Conservation (phyloP, 352 stramenopile genomes). For the Globisporangium recalcitrans region DNA sequence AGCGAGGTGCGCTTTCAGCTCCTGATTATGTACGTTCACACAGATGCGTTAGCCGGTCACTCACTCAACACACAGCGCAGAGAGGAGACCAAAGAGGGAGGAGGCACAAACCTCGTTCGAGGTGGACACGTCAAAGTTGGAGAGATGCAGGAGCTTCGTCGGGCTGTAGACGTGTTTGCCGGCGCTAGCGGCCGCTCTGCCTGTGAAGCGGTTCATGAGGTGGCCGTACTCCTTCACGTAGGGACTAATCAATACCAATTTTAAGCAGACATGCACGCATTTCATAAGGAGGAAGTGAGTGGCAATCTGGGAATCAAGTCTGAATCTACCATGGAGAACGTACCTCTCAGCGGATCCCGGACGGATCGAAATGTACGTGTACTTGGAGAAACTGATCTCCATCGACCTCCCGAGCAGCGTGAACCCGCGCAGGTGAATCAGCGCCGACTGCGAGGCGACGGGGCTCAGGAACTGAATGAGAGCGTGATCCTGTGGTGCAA, state of each 20-base stretch:
- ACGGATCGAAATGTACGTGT: conserved; percentile 42
- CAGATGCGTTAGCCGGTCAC: too few relatives aligned
- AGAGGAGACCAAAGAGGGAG: not conserved
- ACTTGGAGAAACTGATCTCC: conserved; percentile 61
- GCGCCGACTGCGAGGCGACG: conserved; percentile 35
- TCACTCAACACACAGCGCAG: not conserved
- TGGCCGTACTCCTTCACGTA: conserved; percentile 46
- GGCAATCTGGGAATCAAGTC: too few relatives aligned
- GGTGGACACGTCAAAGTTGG: conserved; percentile 43
- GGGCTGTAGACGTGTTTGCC: conserved; percentile 66
- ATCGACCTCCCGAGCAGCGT: conserved; percentile 43
- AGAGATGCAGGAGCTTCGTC: conserved; percentile 58
- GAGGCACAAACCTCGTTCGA: conserved; percentile 23
- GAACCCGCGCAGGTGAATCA: conserved; percentile 53
- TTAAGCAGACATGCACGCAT: not conserved
- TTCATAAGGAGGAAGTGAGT: too few relatives aligned
- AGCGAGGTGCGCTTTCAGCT: conserved; percentile 30
- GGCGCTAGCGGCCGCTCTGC: conserved; percentile 41
- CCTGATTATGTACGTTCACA: conserved; percentile 23
- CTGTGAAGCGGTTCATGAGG: conserved; percentile 52
- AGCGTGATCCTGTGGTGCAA: conserved; percentile 34
- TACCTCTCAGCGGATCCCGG: conserved; percentile 14
- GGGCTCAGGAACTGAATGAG: conserved; percentile 52
- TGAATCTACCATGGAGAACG: not conserved
- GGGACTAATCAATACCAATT: not conserved